These are phyloP conservation scores for Przewalskia tangutica DNA, from an alignment of 257 asterid species.

Conservation along the genomic window DNA sequence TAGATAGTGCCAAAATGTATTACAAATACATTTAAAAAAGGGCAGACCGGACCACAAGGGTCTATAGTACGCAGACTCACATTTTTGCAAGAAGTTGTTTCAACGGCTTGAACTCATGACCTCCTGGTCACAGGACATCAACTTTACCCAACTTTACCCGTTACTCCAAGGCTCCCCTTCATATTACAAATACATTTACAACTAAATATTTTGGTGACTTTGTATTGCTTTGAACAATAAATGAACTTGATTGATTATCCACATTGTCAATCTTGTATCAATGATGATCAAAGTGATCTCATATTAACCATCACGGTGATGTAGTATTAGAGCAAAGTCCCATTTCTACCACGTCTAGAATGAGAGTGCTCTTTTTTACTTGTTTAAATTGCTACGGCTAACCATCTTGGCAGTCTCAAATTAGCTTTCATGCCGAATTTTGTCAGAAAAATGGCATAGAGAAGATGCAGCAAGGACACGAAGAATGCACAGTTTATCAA, in stretches of 20 bases:
- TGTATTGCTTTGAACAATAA: background rate
- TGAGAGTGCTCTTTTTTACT: background rate
- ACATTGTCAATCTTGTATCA: background rate
- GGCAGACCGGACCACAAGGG: too few species aligned
- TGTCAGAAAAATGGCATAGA: constrained; percentile 69
- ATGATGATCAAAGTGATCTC: background rate
- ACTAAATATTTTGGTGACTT: background rate
- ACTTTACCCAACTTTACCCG: too few species aligned
- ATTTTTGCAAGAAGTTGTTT: too few species aligned
- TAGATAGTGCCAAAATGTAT: background rate
- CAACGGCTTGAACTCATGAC: too few species aligned
- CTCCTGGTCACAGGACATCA: too few species aligned
- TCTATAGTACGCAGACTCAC: too few species aligned
- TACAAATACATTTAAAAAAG: background rate
- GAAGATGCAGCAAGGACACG: constrained; percentile 71
- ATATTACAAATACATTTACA: background rate
- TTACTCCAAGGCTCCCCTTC: too few species aligned
- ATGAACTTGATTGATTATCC: background rate
- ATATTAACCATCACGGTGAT: background rate
- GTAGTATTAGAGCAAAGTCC: background rate
- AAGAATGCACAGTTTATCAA: constrained; percentile 60
- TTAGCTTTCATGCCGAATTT: constrained; percentile 72
- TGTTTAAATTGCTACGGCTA: constrained; percentile 44
- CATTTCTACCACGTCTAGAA: background rate
- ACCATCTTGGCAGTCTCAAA: constrained; percentile 76